Percentiles rank a stretch among this genome's conserved stretches.
Evolutionary conservation across 1,284 basidiomycete species (phyloP).

Genomic region (Marasmius fiardii): DNA sequence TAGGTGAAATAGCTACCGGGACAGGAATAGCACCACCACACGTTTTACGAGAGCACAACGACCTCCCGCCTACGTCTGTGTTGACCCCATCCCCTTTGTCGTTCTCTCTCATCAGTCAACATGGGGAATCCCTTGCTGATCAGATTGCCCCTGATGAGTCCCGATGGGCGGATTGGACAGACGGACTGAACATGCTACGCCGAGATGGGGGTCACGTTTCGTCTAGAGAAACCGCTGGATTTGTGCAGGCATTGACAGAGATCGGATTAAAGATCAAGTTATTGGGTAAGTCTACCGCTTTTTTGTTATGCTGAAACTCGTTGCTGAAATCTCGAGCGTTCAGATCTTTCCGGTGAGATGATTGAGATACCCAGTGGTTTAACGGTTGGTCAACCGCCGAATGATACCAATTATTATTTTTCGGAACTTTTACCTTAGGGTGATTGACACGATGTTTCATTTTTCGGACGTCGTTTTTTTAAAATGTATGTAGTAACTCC

Average conservation of each 20-base stretch:
- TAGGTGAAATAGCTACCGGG: conserved; percentile 77
- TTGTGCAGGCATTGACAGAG: conserved; percentile 85
- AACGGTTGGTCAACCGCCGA: conserved; percentile 67
- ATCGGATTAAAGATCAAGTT: conserved; percentile 94
- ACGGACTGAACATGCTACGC: conserved; percentile 87
- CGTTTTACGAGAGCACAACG: conserved; percentile 54
- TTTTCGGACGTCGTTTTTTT: no score
- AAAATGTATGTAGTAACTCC: no score
- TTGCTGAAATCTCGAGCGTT: conserved; percentile 8
- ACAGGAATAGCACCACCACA: conserved; percentile 72
- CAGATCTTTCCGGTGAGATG: conserved; percentile 87
- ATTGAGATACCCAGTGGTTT: conserved; percentile 87
- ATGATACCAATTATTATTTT: conserved; percentile 85
- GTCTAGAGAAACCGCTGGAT: conserved; percentile 82
- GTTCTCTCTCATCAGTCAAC: conserved; percentile 74
- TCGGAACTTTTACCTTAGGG: conserved; percentile 48
- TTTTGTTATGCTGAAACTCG: neutral
- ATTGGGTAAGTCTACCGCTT: conserved; percentile 55
- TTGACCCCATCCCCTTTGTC: conserved; percentile 67
- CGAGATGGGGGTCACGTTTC: conserved; percentile 78
- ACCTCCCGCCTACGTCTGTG: conserved; percentile 51
- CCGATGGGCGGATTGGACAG: conserved; percentile 94
- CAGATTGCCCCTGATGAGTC: conserved; percentile 83
- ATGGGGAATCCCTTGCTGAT: conserved; percentile 79
- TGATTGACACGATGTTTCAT: no score